These are phyloP conservation scores for Drechslerella dactyloides DNA, from an alignment of 2,329 filamentous ascomycete genomes.

Conservation along the genomic window DNA sequence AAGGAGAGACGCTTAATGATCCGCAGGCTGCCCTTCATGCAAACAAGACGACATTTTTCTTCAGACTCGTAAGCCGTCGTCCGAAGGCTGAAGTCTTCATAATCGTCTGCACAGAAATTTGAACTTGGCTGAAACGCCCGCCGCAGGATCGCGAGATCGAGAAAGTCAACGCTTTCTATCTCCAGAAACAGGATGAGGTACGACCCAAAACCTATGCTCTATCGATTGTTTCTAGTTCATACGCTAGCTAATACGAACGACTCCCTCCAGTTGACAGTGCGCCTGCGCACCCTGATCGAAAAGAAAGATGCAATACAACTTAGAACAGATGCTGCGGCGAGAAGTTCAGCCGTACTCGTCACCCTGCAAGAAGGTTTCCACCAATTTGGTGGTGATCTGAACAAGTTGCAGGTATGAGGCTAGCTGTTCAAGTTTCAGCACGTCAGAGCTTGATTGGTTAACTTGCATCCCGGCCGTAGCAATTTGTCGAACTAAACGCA, in stretches of 20 bases:
- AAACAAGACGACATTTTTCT: constrained; percentile 99
- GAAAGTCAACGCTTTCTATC: constrained; percentile 96
- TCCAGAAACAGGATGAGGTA: constrained; percentile 98
- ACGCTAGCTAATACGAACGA: constrained; percentile 21
- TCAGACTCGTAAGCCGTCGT: constrained; percentile 75
- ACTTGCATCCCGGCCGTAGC: constrained; percentile 62
- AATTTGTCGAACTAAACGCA: constrained; percentile 98
- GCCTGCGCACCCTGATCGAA: constrained; percentile 87
- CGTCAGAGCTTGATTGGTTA: constrained; percentile 1
- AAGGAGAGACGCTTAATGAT: constrained; percentile 61
- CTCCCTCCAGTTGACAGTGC: constrained; percentile 78
- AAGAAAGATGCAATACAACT: constrained; percentile 93
- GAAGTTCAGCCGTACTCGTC: constrained; percentile 89
- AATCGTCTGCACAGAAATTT: background rate
- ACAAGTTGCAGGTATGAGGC: constrained; percentile 76
- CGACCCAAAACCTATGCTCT: background rate
- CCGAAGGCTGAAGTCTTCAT: background rate
- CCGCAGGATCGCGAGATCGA: constrained; percentile 90
- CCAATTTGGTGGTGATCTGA: constrained; percentile 93
- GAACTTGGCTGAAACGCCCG: constrained; percentile 33
- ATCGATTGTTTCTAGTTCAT: background rate
- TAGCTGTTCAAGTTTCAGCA: background rate
- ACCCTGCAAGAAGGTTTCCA: constrained; percentile 96
- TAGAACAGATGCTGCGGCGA: constrained; percentile 75
- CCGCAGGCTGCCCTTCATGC: constrained; percentile 90